phyloP scores from a whole-genome alignment of 1,284 basidiomycete genomes.

The Sparassis latifolia region DNA sequence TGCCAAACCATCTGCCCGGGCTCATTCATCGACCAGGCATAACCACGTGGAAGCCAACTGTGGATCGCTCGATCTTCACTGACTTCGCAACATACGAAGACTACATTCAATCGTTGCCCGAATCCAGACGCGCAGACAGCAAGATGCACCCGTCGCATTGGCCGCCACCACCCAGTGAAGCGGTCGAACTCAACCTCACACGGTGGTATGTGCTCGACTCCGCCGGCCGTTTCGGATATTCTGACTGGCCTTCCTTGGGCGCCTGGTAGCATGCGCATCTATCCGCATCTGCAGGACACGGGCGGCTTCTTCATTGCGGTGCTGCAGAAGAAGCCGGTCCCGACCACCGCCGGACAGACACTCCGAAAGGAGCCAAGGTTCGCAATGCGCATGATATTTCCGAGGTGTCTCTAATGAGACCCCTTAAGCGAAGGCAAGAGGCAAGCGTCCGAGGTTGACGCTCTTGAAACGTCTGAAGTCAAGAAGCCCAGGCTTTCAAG shows the following conservation, averaged over 20 bases:
- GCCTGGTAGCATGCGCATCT: conserved; percentile 67
- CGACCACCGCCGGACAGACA: conserved; percentile 2
- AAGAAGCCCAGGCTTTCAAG: conserved; percentile 42
- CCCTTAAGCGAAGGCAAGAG: conserved; percentile 40
- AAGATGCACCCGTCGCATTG: conserved; percentile 73
- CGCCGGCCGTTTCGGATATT: neutral
- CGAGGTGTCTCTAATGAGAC: neutral
- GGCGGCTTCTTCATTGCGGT: conserved; percentile 98
- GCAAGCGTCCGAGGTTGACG: conserved; percentile 33
- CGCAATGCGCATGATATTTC: conserved; percentile 2
- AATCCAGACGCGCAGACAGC: conserved; percentile 39
- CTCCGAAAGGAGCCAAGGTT: conserved; percentile 19
- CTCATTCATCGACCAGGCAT: conserved; percentile 76
- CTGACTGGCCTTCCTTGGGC: neutral
- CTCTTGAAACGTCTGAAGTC: conserved; percentile 33
- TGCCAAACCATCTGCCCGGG: conserved; percentile 62
- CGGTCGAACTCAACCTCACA: conserved; percentile 51
- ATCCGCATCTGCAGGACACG: conserved; percentile 95
- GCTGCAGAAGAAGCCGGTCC: conserved; percentile 45
- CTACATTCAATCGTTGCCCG: conserved; percentile 45
- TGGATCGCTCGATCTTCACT: conserved; percentile 37
- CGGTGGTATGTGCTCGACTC: conserved; percentile 50
- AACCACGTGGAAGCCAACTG: conserved; percentile 67
- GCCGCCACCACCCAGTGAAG: conserved; percentile 59
- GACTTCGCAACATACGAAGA: conserved; percentile 51